phyloP scores from a whole-genome alignment of 2,329 filamentous ascomycete genomes.

The Scleromitrula shiraiana region DNA sequence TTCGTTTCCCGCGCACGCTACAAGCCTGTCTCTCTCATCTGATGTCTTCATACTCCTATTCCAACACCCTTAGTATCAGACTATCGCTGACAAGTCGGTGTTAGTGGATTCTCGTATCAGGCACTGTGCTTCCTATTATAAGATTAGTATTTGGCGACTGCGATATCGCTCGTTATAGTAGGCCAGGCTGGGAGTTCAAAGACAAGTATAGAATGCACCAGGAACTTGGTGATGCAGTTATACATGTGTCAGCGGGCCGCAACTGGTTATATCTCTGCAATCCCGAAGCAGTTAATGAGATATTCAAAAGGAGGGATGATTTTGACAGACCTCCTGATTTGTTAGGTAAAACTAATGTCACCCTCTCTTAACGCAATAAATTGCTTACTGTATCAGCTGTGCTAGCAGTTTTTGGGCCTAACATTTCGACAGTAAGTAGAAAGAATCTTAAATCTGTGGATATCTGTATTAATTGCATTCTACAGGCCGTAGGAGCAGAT shows the following conservation, averaged over 20 bases:
- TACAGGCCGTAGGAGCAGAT: not conserved
- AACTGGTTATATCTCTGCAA: slow-evolving; percentile 4
- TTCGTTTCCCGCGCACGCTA: not conserved
- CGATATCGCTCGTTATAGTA: not conserved
- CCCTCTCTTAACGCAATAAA: no score
- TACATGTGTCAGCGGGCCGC: not conserved
- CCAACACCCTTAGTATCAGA: not conserved
- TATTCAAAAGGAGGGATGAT: slow-evolving; percentile 2
- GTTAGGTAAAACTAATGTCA: not conserved
- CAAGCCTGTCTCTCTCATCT: not conserved
- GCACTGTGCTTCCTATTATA: not conserved
- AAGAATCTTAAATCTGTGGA: no score
- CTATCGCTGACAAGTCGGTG: not conserved
- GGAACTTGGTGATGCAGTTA: not conserved
- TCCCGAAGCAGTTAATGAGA: not conserved
- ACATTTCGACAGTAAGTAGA: not conserved
- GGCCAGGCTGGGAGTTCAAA: slow-evolving; percentile 1
- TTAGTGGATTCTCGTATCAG: slow-evolving; percentile 2
- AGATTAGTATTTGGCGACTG: not conserved
- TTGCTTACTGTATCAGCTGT: not conserved
- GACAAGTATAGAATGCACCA: not conserved
- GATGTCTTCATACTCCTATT: not conserved
- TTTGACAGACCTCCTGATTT: slow-evolving; percentile 4
- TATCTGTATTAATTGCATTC: not conserved
- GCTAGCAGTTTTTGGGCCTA: not conserved